These are phyloP conservation scores for Ceriops decandra DNA, from an alignment of 345 rosid genomes.

Conservation along the genomic window DNA sequence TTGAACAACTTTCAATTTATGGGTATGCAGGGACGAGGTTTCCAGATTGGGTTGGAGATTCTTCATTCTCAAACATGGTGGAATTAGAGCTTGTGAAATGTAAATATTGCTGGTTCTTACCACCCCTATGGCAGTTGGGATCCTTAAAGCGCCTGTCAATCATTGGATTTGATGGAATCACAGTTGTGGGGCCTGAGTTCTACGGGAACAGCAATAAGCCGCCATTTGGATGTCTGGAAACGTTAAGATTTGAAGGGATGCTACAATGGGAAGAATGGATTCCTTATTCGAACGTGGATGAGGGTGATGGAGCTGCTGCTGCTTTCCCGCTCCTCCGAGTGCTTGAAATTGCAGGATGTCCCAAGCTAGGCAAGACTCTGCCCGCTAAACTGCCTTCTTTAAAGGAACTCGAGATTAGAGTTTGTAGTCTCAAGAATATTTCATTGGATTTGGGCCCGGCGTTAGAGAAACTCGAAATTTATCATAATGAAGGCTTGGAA, in stretches of 20 bases:
- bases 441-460: background rate
- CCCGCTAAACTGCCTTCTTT: background rate
- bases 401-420: background rate
- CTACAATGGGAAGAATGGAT: background rate
- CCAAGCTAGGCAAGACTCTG: background rate
- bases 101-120: background rate
- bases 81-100: background rate
- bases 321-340: conserved; percentile 2
- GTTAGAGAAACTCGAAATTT: too few relatives aligned
- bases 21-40: conserved; percentile 11
- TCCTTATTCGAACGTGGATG: background rate
- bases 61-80: background rate
- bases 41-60: conserved; percentile 12
- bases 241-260: background rate
- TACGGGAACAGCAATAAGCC: background rate
- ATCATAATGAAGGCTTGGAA: too few relatives aligned
- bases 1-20: background rate
- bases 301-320: background rate
- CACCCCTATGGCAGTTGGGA: background rate
- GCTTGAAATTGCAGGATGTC: background rate
- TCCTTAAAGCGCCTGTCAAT: background rate
- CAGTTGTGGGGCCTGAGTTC: background rate
- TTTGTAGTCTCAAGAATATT: background rate
- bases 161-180: background rate
- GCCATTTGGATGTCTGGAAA: background rate